Evolutionary conservation across 768 basidiomycete genomes (phyloP).

Genomic region (Austroboletus eburneus): DNA sequence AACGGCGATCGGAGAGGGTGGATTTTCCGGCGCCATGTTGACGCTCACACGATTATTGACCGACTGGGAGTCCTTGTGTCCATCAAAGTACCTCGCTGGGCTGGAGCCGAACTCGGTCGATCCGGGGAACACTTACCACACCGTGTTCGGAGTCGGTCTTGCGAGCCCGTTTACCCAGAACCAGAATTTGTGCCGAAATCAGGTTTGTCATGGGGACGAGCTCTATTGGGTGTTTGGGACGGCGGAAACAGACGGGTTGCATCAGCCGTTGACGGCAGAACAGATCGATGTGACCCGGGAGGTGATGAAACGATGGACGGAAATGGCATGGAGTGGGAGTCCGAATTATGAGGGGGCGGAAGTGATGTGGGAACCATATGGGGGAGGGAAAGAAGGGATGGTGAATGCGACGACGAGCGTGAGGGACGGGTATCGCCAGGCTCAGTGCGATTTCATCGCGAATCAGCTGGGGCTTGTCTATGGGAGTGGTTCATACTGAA

Average conservation of each 20-base stretch:
- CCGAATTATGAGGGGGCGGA: slow-evolving; percentile 8
- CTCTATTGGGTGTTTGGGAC: slow-evolving; percentile 12
- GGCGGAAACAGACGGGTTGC: slow-evolving; percentile 8
- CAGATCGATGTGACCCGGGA: slow-evolving; percentile 3
- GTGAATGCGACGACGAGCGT: neutral
- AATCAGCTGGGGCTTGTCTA: slow-evolving; percentile 7
- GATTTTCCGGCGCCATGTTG: slow-evolving; percentile 9
- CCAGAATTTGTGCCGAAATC: slow-evolving; percentile 3
- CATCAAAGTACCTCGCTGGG: slow-evolving; percentile 4
- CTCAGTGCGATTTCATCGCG: slow-evolving; percentile 6
- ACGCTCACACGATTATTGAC: slow-evolving; percentile 3
- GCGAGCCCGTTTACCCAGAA: slow-evolving; percentile 6
- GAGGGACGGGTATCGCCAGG: neutral
- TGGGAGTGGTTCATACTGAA: neutral
- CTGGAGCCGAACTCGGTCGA: slow-evolving; percentile 13
- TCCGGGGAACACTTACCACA: slow-evolving; percentile 8
- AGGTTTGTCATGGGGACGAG: slow-evolving; percentile 11
- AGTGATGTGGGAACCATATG: slow-evolving; percentile 6
- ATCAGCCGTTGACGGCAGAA: slow-evolving; percentile 7
- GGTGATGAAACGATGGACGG: slow-evolving; percentile 3
- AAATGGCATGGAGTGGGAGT: slow-evolving; percentile 5
- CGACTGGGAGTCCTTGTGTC: slow-evolving; percentile 8
- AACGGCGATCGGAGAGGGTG: neutral
- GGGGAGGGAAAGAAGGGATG: slow-evolving; percentile 6
- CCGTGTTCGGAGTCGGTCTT: slow-evolving; percentile 1